Base-by-base conservation (phyloP, 768 basidiomycete species). In the Boletus pseudopeckii region DNA sequence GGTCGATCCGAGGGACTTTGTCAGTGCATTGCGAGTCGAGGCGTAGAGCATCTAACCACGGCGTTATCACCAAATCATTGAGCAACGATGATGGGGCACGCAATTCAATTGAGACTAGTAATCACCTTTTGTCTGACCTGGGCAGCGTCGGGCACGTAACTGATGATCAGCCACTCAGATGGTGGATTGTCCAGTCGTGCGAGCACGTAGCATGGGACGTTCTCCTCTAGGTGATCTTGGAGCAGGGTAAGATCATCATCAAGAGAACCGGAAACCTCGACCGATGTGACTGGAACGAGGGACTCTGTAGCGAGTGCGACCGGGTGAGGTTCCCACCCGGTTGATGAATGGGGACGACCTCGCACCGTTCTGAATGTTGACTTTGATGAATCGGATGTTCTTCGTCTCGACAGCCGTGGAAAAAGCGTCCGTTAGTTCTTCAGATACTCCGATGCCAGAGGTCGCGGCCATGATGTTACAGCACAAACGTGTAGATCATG, bases 81-180 rank as follows among this genome's bases (percentile, higher is more conserved):
- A 50, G 50, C 10, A 14, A 46, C 22, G 40, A 13, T 24, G 39
- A 37, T n/a, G 7, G 11, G 17, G 1, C 34, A 24, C 15, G n/a
- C 32, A 4, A 38, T 39, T 9, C 37, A 33, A 42, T 47, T 44
- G 54, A 68, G 56, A 59, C 11, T 2, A 28, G 34, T 1, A 26
- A 34, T 45, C 50, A 85, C 90, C 83, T 94, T 95, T 71, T 89
- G 82, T 64, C 90, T 79, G 55, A 94, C 80, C 71, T 80, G 85
- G 26, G 92, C 88, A 18, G 77, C 66, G 56, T 95, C 92, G 1
- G 92, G 92, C 7, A 94, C 89, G 65, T 91, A 95, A 64, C 75
- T 85, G 54, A 92, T 78, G 7, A 80, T 77, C 34, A 90, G 73
- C 91, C 91, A 94, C 57, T 85, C 80, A 1, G 79, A 62, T 0